Conservation (phyloP, 176 grass and related monocot species). For the Carex myosuroides region DNA sequence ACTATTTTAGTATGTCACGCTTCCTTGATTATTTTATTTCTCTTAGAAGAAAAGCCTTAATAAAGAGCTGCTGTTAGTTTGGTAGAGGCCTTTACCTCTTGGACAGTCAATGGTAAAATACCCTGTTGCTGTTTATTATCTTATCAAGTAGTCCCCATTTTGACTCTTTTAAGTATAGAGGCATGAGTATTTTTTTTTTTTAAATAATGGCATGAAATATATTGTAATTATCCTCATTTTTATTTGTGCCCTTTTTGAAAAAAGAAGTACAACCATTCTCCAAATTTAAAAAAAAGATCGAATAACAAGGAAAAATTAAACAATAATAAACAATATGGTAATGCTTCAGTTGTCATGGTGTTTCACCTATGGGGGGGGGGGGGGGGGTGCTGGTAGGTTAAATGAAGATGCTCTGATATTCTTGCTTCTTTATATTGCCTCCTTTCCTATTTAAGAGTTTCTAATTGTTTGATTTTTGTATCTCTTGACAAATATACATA, state of each 20-base stretch:
- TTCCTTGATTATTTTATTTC: not conserved
- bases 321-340: no score
- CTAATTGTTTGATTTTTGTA: not conserved
- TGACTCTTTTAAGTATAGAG: not conserved
- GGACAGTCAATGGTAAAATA: not conserved
- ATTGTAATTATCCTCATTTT: not conserved
- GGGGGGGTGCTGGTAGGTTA: no score
- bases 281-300: not conserved
- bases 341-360: no score
- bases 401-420: not conserved
- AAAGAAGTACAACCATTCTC: not conserved
- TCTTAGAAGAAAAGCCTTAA: not conserved
- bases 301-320: no score
- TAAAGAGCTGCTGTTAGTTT: not conserved
- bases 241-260: not conserved
- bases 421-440: not conserved
- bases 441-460: not conserved
- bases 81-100: not conserved
- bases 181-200: not conserved
- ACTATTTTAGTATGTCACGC: conserved; percentile 76
- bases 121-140: not conserved
- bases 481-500: conserved; percentile 27
- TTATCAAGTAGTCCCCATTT: not conserved
- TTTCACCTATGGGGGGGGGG: no score
- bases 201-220: not conserved